phyloP scores from a whole-genome alignment of 2,329 filamentous ascomycete genomes.

The Chrysosporium queenslandicum region DNA sequence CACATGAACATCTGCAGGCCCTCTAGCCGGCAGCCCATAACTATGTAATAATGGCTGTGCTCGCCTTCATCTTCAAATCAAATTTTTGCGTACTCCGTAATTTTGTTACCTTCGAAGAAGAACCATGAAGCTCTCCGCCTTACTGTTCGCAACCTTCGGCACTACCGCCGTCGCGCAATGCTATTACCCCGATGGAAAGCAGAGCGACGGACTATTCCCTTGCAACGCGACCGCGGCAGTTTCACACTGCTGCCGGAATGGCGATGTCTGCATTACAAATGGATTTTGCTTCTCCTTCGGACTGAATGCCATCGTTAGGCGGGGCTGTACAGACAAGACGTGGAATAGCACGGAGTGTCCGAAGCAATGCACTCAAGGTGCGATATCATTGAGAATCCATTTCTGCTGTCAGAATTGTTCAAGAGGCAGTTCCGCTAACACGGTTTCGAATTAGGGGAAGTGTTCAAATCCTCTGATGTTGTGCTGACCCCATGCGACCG shows the following conservation, averaged over 20 bases:
- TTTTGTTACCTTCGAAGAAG: not conserved
- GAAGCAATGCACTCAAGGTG: not conserved
- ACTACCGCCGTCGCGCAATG: not conserved
- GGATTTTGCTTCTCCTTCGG: constrained; percentile 4
- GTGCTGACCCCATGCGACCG: not conserved
- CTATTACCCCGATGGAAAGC: constrained; percentile 3
- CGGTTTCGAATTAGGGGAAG: not conserved
- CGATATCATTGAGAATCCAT: not conserved
- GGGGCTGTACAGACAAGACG: not conserved
- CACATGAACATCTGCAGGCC: not conserved
- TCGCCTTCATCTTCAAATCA: not conserved
- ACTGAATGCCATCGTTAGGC: not conserved
- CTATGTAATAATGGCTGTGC: not conserved
- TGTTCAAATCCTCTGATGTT: not conserved
- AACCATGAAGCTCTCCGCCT: not conserved
- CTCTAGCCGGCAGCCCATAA: not conserved
- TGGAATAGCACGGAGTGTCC: constrained; percentile 4
- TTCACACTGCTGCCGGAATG: constrained; percentile 2
- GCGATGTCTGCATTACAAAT: constrained; percentile 5
- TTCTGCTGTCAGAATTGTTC: not conserved
- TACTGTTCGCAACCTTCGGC: not conserved
- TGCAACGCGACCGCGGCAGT: not conserved
- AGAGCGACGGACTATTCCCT: not conserved
- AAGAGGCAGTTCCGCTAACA: not conserved
- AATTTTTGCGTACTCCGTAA: not conserved